Percentiles rank a stretch among this genome's conserved stretches.
Evolutionary conservation across 495 filamentous ascomycete species (phyloP).

Genomic region (Penicillium samsonianum): DNA sequence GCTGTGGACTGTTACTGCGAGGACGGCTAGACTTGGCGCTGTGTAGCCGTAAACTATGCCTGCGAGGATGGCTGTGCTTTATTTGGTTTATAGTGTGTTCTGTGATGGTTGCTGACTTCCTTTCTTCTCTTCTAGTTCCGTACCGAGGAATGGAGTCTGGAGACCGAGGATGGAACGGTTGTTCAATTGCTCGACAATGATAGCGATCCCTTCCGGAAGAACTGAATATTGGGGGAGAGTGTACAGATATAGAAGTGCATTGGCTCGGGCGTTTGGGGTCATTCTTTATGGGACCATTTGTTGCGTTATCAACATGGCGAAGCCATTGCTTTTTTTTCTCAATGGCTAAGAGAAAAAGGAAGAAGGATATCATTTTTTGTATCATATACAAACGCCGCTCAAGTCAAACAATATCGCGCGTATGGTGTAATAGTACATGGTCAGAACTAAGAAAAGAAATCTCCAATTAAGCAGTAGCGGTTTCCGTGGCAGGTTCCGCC

Average conservation of each 20-base stretch:
- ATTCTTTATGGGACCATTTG: slow-evolving; percentile 12
- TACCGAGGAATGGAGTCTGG: slow-evolving; percentile 75
- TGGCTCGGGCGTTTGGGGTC: slow-evolving; percentile 30
- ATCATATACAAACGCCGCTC: slow-evolving; percentile 52
- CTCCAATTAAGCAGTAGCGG: slow-evolving; percentile 32
- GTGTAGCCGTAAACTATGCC: too few species aligned
- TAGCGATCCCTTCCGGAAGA: slow-evolving; percentile 58
- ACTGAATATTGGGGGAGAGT: slow-evolving; percentile 16
- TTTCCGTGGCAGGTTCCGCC: slow-evolving; percentile 47
- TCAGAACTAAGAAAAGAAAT: slow-evolving; percentile 14
- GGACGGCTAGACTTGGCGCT: too few species aligned
- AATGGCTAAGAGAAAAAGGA: slow-evolving; percentile 11
- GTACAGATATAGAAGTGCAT: slow-evolving; percentile 35
- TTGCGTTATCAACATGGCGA: slow-evolving; percentile 4
- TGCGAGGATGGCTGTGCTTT: too few species aligned
- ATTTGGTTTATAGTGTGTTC: neutral
- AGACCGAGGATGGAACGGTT: slow-evolving; percentile 62
- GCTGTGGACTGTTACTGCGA: too few species aligned
- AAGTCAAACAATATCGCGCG: slow-evolving; percentile 39
- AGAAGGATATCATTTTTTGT: slow-evolving; percentile 50
- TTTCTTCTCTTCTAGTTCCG: slow-evolving; percentile 53
- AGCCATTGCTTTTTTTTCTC: neutral
- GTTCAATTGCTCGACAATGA: slow-evolving; percentile 67
- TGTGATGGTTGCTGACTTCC: neutral
- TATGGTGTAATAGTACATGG: slow-evolving; percentile 49